Percentiles rank a stretch among this genome's conserved stretches.
Evolutionary conservation across 106 monocot genomes (phyloP).

Genomic region (Vanilla planifolia): DNA sequence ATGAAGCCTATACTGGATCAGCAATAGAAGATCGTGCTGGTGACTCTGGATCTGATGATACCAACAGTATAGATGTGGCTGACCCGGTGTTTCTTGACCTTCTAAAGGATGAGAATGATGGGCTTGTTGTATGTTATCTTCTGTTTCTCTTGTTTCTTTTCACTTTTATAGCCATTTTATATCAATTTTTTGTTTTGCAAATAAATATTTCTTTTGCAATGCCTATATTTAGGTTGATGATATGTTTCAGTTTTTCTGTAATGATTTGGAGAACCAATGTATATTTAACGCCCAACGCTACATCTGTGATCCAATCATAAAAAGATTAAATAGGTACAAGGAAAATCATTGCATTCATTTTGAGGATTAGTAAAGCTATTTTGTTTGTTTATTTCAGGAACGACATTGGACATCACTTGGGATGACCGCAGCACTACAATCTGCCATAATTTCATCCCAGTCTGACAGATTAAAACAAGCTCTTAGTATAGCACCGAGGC

Average conservation of each 20-base stretch:
- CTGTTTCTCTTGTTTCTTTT: not conserved
- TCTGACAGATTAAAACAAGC: constrained; percentile 72
- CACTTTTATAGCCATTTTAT: too few relatives aligned
- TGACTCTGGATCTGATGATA: constrained; percentile 78
- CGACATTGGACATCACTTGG: constrained; percentile 75
- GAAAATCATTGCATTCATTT: not conserved
- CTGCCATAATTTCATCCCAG: constrained; percentile 48
- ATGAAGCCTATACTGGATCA: constrained; percentile 97
- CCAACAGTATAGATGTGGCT: constrained; percentile 54
- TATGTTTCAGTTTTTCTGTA: too few relatives aligned
- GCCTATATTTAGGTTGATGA: too few relatives aligned
- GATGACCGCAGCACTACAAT: constrained; percentile 53
- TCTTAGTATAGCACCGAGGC: constrained; percentile 64
- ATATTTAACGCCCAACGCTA: too few relatives aligned
- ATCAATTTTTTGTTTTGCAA: too few relatives aligned
- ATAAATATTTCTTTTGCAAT: too few relatives aligned
- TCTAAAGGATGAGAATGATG: constrained; percentile 98
- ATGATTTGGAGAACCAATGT: too few relatives aligned
- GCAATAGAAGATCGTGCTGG: constrained; percentile 69
- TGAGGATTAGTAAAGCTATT: not conserved
- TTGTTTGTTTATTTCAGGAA: constrained; percentile 40
- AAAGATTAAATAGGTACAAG: not conserved
- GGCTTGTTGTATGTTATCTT: constrained; percentile 62
- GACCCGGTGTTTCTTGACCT: constrained; percentile 92
- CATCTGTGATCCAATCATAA: too few relatives aligned